phyloP scores from a whole-genome alignment of 75 land plant species.

The Ceratopteris richardii region DNA sequence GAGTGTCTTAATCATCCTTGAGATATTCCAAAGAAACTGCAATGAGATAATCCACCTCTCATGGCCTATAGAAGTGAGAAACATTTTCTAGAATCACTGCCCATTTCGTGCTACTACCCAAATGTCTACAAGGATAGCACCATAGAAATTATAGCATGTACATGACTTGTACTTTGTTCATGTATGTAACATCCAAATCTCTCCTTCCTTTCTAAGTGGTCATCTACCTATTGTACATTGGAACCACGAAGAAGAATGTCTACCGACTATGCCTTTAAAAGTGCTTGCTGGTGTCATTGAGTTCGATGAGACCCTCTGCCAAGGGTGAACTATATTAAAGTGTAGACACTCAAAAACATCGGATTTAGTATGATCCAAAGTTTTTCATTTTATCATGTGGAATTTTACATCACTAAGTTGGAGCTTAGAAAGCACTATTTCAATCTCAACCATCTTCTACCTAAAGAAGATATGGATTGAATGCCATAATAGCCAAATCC shows the following conservation, averaged over 20 bases:
- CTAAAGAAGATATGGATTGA: constrained; percentile 9
- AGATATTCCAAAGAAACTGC: too few relatives aligned
- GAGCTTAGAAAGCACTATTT: constrained; percentile 63
- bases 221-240: constrained; percentile 62
- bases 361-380: constrained; percentile 49
- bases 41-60: too few relatives aligned
- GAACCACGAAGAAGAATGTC: constrained; percentile 58
- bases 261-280: constrained; percentile 75
- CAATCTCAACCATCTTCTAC: constrained; percentile 68
- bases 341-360: constrained; percentile 17
- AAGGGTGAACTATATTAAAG: constrained; percentile 66
- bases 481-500: not conserved
- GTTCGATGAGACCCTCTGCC: constrained; percentile 74
- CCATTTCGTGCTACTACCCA: constrained; percentile 36
- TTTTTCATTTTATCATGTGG: constrained; percentile 56
- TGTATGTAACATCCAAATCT: constrained; percentile 54
- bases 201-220: constrained; percentile 78
- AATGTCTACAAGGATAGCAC: constrained; percentile 43
- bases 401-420: constrained; percentile 74
- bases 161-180: constrained; percentile 68
- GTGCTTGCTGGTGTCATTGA: constrained; percentile 67
- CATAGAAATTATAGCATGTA: constrained; percentile 51
- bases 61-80: constrained; percentile 25
- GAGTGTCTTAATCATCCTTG: too few relatives aligned
- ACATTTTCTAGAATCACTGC: constrained; percentile 83